Conservation (phyloP, 1,284 basidiomycete species). For the Amylostereum chailletii region DNA sequence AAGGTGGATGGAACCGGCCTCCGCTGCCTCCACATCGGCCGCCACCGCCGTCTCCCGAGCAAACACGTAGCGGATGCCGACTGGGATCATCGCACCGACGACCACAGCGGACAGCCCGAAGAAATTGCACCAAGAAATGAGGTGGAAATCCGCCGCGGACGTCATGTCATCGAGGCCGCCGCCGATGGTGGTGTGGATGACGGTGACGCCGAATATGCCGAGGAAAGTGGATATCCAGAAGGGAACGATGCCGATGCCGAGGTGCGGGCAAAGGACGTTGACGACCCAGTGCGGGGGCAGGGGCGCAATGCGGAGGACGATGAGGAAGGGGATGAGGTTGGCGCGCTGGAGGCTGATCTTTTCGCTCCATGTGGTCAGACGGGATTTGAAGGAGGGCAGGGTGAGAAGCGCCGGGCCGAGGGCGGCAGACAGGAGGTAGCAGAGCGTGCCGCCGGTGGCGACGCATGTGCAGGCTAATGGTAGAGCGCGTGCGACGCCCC, state of each 20-base stretch:
- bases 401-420: slow-evolving; percentile 85
- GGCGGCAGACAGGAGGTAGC: slow-evolving; percentile 86
- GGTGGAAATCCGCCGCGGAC: slow-evolving; percentile 82
- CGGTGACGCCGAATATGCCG: slow-evolving; percentile 85
- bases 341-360: slow-evolving; percentile 67
- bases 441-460: slow-evolving; percentile 84
- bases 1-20: slow-evolving; percentile 22
- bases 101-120: slow-evolving; percentile 77
- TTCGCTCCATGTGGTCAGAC: slow-evolving; percentile 74
- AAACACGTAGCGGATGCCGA: slow-evolving; percentile 77
- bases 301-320: slow-evolving; percentile 89
- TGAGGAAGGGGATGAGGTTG: slow-evolving; percentile 83
- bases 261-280: slow-evolving; percentile 89
- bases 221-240: slow-evolving; percentile 92
- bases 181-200: slow-evolving; percentile 95
- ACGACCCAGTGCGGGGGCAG: slow-evolving; percentile 97
- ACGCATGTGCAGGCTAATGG: slow-evolving; percentile 91
- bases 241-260: slow-evolving; percentile 76
- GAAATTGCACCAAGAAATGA: slow-evolving; percentile 85
- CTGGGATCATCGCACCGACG: slow-evolving; percentile 86
- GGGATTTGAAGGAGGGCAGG: slow-evolving; percentile 75
- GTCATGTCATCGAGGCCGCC: slow-evolving; percentile 94
- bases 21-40: slow-evolving; percentile 35
- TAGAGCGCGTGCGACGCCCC: slow-evolving; percentile 86
- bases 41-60: slow-evolving; percentile 37